phyloP scores from a whole-genome alignment of 768 basidiomycete genomes.

The Dioszegia hungarica region DNA sequence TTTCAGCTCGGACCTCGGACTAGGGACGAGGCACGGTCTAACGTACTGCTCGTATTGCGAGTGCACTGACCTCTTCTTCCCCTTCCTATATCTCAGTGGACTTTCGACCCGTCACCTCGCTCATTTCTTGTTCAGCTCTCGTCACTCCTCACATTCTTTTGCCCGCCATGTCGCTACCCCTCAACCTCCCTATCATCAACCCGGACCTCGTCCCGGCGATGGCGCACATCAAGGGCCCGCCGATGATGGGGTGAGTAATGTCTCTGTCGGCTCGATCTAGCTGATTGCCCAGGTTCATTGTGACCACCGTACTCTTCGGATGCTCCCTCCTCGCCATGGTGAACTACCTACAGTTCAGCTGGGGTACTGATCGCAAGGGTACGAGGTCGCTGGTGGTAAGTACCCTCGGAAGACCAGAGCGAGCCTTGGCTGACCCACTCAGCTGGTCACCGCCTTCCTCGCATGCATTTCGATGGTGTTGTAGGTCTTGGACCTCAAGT shows the following conservation, averaged over 20 bases:
- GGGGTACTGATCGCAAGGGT: background rate
- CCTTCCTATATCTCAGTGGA: too few relatives aligned
- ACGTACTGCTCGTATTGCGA: too few relatives aligned
- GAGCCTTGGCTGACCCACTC: background rate
- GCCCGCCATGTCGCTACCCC: too few relatives aligned
- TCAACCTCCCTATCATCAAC: too few relatives aligned
- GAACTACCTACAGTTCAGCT: background rate
- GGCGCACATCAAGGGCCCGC: background rate
- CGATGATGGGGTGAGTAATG: background rate
- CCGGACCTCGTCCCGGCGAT: too few relatives aligned
- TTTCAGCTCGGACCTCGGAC: too few relatives aligned
- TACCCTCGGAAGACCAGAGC: background rate
- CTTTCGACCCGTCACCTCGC: too few relatives aligned
- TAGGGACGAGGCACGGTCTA: too few relatives aligned
- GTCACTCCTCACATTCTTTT: too few relatives aligned
- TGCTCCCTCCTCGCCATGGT: background rate
- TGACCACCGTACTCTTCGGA: background rate
- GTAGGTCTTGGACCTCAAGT: background rate
- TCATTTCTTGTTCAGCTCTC: too few relatives aligned
- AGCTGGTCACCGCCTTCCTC: background rate
- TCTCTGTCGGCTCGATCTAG: background rate
- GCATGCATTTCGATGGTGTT: background rate
- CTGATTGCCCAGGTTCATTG: background rate
- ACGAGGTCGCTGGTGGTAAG: background rate
- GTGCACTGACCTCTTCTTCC: too few relatives aligned